Evolutionary conservation across 306 rosid genomes (phyloP), one percentile per base, ranked within the genome.

Genomic region (Chamaecrista fasciculata): DNA sequence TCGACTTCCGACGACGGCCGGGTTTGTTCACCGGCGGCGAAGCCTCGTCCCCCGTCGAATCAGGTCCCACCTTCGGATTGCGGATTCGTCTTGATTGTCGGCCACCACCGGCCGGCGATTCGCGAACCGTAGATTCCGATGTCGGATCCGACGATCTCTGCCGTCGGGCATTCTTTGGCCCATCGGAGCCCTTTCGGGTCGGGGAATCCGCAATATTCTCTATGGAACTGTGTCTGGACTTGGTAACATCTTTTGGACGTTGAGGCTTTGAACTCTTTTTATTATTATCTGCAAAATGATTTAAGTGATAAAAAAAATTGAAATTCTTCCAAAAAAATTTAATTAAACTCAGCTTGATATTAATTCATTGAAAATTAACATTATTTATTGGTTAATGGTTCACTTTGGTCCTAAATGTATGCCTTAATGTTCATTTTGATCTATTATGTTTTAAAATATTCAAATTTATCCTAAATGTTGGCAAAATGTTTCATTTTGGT

Each of bases 1-100:
- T 93, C 1, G 85, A 8, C 75, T 79, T 88, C 68, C 85, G 87
- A 23, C 91, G 83, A 10, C 72, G 75, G 1, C 83, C 42, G 14
- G 39, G 63, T 64, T 86, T 91, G 2, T 91, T 78, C 50, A 73
- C 12, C 16, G 66, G 70, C 28, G 76, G 55, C 0, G 85, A 73
- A 2, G 19, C 66, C 3, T 83, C 79, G 26, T 42, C 71, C 20
- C 56, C 19, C 20, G 69, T 14, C 4, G 77, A 56, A 16, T 80
- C 86, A 1, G 60, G 8, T 55, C 72, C 87, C 14, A 1, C 62
- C n/a, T 64, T 74, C 4, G 73, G 78, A 39, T 51, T 68, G 14
- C 69, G 78, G 10, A 9, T n/a, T 46, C 67, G 79, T 56, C 90
- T 73, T 19, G 93, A 28, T 39, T 57, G 49, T 36, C 77, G 63